Evolutionary conservation across 306 rosid species (phyloP).

Genomic region (Dalbergia cochinchinensis): DNA sequence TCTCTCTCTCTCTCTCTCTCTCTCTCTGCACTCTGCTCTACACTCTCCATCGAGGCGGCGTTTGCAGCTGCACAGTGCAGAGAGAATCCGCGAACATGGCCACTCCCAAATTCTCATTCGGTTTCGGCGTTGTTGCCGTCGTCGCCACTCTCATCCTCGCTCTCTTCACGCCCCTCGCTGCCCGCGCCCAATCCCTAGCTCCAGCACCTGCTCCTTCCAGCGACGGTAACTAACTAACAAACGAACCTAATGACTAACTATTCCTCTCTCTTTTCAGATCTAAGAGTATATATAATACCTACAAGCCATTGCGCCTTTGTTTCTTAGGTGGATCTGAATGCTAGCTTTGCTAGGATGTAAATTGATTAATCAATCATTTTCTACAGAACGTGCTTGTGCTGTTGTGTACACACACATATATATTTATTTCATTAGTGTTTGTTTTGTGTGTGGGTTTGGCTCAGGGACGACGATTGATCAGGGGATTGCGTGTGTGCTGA

Average conservation of each 20-base stretch:
- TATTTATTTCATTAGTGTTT: not conserved
- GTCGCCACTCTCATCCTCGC: conserved; percentile 50
- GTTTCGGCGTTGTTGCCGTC: conserved; percentile 47
- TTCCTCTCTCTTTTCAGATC: conserved; percentile 19
- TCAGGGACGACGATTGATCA: conserved; percentile 73
- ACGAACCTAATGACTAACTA: no score
- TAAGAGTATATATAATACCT: not conserved
- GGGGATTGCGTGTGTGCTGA: conserved; percentile 68
- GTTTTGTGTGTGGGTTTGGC: not conserved
- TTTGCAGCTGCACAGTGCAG: not conserved
- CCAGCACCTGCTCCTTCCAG: conserved; percentile 69
- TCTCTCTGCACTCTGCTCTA: not conserved
- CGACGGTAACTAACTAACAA: conserved; percentile 56
- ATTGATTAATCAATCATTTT: not conserved
- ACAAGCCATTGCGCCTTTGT: not conserved
- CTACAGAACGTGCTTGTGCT: not conserved
- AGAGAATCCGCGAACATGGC: conserved; percentile 49
- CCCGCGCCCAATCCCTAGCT: conserved; percentile 54
- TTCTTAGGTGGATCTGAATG: conserved; percentile 1
- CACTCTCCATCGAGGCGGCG: no score
- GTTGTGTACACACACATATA: not conserved
- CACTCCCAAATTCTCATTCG: conserved; percentile 44
- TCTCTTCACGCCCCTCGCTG: conserved; percentile 53
- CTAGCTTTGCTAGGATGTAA: not conserved
- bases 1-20: not conserved